phyloP scores from a whole-genome alignment of 2,329 filamentous ascomycete species.

The Diaporthe citri region DNA sequence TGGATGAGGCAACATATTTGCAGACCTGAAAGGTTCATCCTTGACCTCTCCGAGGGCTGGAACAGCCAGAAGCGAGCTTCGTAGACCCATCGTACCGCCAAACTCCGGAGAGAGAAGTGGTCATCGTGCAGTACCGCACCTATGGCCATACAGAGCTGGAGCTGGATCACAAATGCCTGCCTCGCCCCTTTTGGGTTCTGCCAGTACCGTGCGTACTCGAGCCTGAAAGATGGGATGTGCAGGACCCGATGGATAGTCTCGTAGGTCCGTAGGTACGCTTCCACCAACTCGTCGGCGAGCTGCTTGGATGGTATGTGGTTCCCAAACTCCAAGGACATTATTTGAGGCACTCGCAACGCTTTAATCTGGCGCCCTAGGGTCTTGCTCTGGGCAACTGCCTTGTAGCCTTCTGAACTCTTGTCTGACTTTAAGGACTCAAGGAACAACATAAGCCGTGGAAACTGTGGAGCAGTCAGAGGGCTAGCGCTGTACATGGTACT shows the following conservation, averaged over 20 bases:
- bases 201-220: slow-evolving; percentile 63
- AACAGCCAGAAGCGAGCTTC: slow-evolving; percentile 69
- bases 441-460: slow-evolving; percentile 57
- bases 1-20: slow-evolving; percentile 61
- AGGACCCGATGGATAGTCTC: slow-evolving; percentile 64
- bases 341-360: slow-evolving; percentile 54
- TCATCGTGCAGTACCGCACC: slow-evolving; percentile 65
- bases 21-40: slow-evolving; percentile 62
- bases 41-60: slow-evolving; percentile 65
- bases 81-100: slow-evolving; percentile 68
- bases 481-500: neutral
- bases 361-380: slow-evolving; percentile 66
- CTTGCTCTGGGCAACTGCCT: slow-evolving; percentile 64
- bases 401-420: slow-evolving; percentile 51
- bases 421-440: slow-evolving; percentile 57
- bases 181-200: slow-evolving; percentile 55
- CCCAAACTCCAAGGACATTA: slow-evolving; percentile 59
- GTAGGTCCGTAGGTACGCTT: slow-evolving; percentile 61
- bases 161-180: slow-evolving; percentile 66
- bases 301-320: slow-evolving; percentile 59
- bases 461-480: slow-evolving; percentile 47
- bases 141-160: slow-evolving; percentile 71
- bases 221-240: slow-evolving; percentile 63
- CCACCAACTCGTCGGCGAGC: slow-evolving; percentile 60
- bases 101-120: slow-evolving; percentile 60